Base-by-base conservation (phyloP, 495 filamentous ascomycete species). In the Penicillium pancosmium region DNA sequence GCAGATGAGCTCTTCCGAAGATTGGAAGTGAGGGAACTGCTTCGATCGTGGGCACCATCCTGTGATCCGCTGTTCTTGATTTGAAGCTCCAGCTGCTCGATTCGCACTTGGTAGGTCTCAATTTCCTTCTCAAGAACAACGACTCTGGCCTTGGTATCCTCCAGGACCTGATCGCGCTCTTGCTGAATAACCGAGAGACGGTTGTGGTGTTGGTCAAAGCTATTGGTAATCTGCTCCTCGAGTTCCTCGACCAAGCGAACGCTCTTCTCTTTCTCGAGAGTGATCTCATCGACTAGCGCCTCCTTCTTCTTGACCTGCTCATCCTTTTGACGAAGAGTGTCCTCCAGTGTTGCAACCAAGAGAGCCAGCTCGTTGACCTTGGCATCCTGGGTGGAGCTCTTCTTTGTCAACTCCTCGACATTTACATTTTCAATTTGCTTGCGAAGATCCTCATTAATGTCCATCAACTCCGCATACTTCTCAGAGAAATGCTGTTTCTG, bases 171-270 rank as follows among this genome's bases (percentile, higher is more conserved):
- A 38, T 78, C 71, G 61, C 80, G 78, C 61, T 84, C 82, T 35
- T 79, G 60, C 72, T 88, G 67, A 74, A 92, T 77, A 79, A 84
- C 68, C 68, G 90, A 88, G 12, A 91, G 74, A 64, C 93, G 90
- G 72, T 91, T 93, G 69, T 96, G 90, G 62, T 93, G 91, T 67
- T 96, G 91, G 57, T 98, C 94, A 70, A 89, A 98, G 73, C 91
- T 97, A 68, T 81, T 91, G 60, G 90, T 88, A n/a, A 99, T 85
- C 66, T 99, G 93, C 59, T 99, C 92, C 72, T 99, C 94, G 16
- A 99, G 86, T 73, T 98, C 94, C 67, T 97, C 92, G 8, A 98
- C 89, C 9, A 99, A 78, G 46, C 90, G 86, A 15, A 89, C 89
- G 72, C 93, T 93, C 79, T 94, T 95, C 75, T 91, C 73, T 73